A percentile compares a stretch with the other conserved stretches of the same genome.
Conservation (phyloP, 768 basidiomycete species). For the Hygrophorus russula region DNA sequence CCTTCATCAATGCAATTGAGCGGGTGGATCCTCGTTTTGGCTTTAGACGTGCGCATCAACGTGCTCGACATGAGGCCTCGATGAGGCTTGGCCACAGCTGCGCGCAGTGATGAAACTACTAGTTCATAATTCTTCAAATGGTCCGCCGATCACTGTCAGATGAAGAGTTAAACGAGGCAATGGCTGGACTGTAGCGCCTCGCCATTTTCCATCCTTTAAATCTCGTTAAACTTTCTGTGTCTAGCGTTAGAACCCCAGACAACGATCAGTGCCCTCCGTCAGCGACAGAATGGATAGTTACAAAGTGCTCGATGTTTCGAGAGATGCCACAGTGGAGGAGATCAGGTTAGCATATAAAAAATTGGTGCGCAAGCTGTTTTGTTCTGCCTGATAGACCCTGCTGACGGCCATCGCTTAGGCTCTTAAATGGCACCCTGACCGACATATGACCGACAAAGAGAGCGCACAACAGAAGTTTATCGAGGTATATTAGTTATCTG, state of each 20-base stretch:
- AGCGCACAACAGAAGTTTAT: constrained; percentile 38
- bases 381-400: not conserved
- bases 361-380: constrained; percentile 25
- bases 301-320: constrained; percentile 32
- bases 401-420: constrained; percentile 22
- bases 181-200: too few relatives aligned
- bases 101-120: too few relatives aligned
- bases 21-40: too few relatives aligned
- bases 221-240: too few relatives aligned
- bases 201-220: too few relatives aligned
- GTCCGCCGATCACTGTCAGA: too few relatives aligned
- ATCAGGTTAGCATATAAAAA: constrained; percentile 44
- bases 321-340: constrained; percentile 35
- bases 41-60: too few relatives aligned
- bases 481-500: constrained; percentile 22
- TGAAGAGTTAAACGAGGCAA: too few relatives aligned
- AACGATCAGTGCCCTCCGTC: not conserved
- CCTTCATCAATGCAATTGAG: too few relatives aligned
- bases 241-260: not conserved
- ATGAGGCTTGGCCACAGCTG: too few relatives aligned
- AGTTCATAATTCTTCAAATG: too few relatives aligned
- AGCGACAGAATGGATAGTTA: constrained; percentile 14
- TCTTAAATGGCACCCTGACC: constrained; percentile 49
- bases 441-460: constrained; percentile 33
- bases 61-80: too few relatives aligned